A percentile compares a stretch with the other conserved stretches of the same genome.
Conservation (phyloP, 805 yeast genomes). For the Starmera amethionina region DNA sequence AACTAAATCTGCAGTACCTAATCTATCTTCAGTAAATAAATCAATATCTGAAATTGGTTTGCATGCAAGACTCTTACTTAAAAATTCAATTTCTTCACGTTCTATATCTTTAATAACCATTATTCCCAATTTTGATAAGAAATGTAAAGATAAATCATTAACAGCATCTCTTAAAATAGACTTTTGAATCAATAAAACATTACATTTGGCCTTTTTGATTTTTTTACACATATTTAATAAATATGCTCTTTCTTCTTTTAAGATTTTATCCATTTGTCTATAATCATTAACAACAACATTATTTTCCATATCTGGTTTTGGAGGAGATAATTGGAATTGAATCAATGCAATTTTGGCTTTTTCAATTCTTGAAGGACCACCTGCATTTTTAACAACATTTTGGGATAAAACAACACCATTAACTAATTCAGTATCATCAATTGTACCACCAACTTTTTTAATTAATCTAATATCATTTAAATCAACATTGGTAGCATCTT, state of each 20-base stretch:
- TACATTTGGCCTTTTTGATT: constrained; percentile 94
- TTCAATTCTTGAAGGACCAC: constrained; percentile 91
- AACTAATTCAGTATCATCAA: constrained; percentile 88
- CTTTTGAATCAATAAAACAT: constrained; percentile 81
- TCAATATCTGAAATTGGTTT: constrained; percentile 95
- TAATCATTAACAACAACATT: constrained; percentile 95
- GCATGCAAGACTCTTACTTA: constrained; percentile 75
- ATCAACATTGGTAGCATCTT: constrained; percentile 62
- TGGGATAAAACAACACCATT: constrained; percentile 94
- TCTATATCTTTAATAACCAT: constrained; percentile 94
- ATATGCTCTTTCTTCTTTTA: constrained; percentile 96
- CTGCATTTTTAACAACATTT: constrained; percentile 79
- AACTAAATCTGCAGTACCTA: constrained; percentile 84
- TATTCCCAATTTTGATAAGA: constrained; percentile 84
- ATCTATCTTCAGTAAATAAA: constrained; percentile 82
- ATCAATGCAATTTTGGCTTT: constrained; percentile 84
- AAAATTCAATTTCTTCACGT: constrained; percentile 94
- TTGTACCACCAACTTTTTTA: constrained; percentile 95
- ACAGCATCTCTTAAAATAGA: constrained; percentile 82
- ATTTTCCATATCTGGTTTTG: constrained; percentile 93
- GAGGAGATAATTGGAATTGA: constrained; percentile 87
- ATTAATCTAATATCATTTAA: constrained; percentile 79
- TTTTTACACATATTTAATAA: constrained; percentile 90
- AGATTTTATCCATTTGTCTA: constrained; percentile 97
- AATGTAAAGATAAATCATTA: constrained; percentile 88